Conservation (phyloP, 129 eudicot genomes). For the Glebionis coronaria region DNA sequence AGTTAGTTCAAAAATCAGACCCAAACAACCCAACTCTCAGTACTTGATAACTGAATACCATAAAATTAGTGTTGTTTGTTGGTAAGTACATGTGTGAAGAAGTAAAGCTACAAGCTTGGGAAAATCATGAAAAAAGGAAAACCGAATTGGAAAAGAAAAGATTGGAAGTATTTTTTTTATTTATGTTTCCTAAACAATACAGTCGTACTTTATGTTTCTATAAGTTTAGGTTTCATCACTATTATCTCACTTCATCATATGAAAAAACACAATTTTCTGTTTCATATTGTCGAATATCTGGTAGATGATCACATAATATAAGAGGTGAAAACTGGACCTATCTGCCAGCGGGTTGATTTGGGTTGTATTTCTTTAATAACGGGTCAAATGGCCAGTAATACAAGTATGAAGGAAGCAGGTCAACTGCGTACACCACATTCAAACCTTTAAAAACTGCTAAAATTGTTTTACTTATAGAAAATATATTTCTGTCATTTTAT, state of each 20-base stretch:
- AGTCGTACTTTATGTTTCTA: neutral
- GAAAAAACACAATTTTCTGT: neutral
- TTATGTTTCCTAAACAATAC: neutral
- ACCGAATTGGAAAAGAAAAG: constrained; percentile 93
- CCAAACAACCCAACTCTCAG: no score
- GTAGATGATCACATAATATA: neutral
- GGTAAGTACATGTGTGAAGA: constrained; percentile 84
- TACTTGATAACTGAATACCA: neutral
- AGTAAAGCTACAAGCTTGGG: constrained; percentile 96
- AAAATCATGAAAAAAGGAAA: constrained; percentile 87
- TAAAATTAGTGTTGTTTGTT: neutral
- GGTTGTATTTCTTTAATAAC: neutral
- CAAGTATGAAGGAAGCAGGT: neutral
- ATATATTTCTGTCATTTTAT: no score
- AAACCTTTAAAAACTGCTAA: no score
- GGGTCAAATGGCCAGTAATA: neutral
- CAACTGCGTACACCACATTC: neutral
- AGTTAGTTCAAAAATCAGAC: no score
- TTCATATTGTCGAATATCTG: neutral
- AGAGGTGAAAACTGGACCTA: neutral
- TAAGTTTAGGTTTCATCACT: neutral
- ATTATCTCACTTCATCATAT: neutral
- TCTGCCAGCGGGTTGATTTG: neutral
- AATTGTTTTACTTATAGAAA: no score
- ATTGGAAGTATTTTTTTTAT: constrained; percentile 56